These are phyloP conservation scores for Ophiosphaerella korrae DNA, from an alignment of 2,329 filamentous ascomycete species.

Conservation along the genomic window DNA sequence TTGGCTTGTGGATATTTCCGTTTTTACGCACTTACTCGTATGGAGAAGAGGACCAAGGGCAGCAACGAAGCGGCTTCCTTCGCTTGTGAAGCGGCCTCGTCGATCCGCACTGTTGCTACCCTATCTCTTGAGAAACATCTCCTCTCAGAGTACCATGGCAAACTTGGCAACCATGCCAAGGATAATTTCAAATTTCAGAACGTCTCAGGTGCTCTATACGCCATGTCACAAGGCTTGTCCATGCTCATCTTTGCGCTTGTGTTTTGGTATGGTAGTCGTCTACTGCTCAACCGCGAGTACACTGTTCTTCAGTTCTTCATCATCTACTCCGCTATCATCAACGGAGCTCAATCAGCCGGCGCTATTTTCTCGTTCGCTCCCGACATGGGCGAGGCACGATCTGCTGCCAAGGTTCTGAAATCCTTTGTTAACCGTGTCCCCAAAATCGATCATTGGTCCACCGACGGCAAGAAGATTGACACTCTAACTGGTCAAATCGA, in stretches of 20 bases:
- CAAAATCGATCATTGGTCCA: slow-evolving; percentile 61
- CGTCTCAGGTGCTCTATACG: slow-evolving; percentile 79
- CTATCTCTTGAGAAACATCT: slow-evolving; percentile 88
- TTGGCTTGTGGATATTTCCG: slow-evolving; percentile 83
- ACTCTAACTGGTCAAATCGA: slow-evolving; percentile 69
- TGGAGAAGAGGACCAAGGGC: slow-evolving; percentile 79
- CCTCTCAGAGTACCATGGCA: slow-evolving; percentile 70
- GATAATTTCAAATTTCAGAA: slow-evolving; percentile 74
- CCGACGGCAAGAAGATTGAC: slow-evolving; percentile 59
- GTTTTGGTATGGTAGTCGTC: slow-evolving; percentile 46
- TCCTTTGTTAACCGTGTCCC: slow-evolving; percentile 83
- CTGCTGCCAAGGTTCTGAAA: slow-evolving; percentile 81
- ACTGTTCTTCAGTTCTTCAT: slow-evolving; percentile 89
- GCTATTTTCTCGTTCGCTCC: slow-evolving; percentile 93
- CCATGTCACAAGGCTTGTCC: slow-evolving; percentile 79
- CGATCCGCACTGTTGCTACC: slow-evolving; percentile 93
- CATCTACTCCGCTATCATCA: slow-evolving; percentile 85
- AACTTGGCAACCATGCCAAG: slow-evolving; percentile 71
- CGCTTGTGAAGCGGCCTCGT: slow-evolving; percentile 91
- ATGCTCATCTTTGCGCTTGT: slow-evolving; percentile 45
- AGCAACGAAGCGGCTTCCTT: slow-evolving; percentile 79
- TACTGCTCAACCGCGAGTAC: slow-evolving; percentile 54
- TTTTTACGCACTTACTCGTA: slow-evolving; percentile 86
- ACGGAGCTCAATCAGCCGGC: slow-evolving; percentile 89
- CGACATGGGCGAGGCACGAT: slow-evolving; percentile 94